Percentiles rank a stretch among this genome's conserved stretches.
Evolutionary conservation across 495 filamentous ascomycete species (phyloP).

Genomic region (Evansstolkia leycettana): DNA sequence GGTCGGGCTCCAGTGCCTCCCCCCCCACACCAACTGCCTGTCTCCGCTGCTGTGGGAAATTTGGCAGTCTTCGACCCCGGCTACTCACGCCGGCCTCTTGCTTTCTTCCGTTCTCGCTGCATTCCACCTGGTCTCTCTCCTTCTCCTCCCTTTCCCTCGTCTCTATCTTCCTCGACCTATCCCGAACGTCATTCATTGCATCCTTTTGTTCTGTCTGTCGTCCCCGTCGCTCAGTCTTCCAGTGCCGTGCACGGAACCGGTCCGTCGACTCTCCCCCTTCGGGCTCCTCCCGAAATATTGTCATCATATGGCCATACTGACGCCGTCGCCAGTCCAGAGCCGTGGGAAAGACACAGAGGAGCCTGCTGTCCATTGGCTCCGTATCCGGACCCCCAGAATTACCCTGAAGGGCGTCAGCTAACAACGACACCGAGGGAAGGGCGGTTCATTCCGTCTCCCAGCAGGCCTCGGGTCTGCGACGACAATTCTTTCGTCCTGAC

Average conservation of each 20-base stretch:
- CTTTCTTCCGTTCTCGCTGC: neutral
- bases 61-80: no score
- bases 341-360: neutral
- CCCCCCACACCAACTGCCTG: no score
- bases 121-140: neutral
- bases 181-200: slow-evolving; percentile 1
- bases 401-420: neutral
- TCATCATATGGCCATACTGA: slow-evolving; percentile 1
- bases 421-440: neutral
- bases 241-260: slow-evolving; percentile 5
- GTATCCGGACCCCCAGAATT: neutral
- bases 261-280: slow-evolving; percentile 7
- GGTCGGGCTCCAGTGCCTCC: no score
- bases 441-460: no score
- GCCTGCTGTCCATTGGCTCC: neutral
- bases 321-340: neutral
- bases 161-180: neutral
- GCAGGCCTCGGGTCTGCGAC: no score
- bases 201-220: slow-evolving; percentile 1
- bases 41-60: no score
- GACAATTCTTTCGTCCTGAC: no score
- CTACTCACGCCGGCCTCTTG: no score
- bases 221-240: neutral
- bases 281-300: neutral
- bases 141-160: slow-evolving; percentile 1